phyloP scores from a whole-genome alignment of 768 basidiomycete species.

The Boletellus sp. region DNA sequence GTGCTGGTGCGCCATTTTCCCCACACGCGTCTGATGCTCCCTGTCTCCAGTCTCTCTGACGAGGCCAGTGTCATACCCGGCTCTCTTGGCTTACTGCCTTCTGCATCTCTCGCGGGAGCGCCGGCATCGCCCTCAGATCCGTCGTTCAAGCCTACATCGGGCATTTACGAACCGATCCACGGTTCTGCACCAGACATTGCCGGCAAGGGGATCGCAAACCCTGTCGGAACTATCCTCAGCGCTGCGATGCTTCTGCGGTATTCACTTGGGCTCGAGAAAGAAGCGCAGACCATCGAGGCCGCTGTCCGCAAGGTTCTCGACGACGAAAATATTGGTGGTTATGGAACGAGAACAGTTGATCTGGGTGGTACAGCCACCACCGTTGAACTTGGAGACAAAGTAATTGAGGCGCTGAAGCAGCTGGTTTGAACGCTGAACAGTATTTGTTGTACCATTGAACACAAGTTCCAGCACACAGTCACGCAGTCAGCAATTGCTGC shows the following conservation, averaged over 20 bases:
- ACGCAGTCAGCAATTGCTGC: no score
- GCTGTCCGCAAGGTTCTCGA: slow-evolving; percentile 93
- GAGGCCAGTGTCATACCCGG: slow-evolving; percentile 97
- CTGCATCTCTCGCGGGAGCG: slow-evolving; percentile 92
- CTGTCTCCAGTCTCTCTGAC: slow-evolving; percentile 74
- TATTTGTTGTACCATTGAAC: not conserved
- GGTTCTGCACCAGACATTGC: slow-evolving; percentile 95
- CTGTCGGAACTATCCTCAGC: slow-evolving; percentile 92
- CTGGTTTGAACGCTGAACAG: slow-evolving; percentile 39
- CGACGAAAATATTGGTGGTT: slow-evolving; percentile 59
- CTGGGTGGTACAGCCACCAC: slow-evolving; percentile 78
- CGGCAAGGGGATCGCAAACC: slow-evolving; percentile 91
- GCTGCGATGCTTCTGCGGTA: slow-evolving; percentile 92
- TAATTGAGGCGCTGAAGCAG: slow-evolving; percentile 68
- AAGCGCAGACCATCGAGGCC: slow-evolving; percentile 80
- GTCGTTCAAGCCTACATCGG: slow-evolving; percentile 72
- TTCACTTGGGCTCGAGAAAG: slow-evolving; percentile 83
- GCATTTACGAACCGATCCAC: slow-evolving; percentile 97
- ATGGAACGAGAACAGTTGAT: slow-evolving; percentile 80
- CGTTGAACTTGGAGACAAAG: slow-evolving; percentile 75
- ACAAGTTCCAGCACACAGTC: not conserved
- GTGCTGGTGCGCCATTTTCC: not conserved
- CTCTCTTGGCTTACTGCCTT: slow-evolving; percentile 92
- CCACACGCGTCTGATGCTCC: slow-evolving; percentile 1
- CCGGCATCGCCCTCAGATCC: slow-evolving; percentile 52